Base-by-base conservation (phyloP, 2,329 filamentous ascomycete species). In the Rhynchosporium secalis region DNA sequence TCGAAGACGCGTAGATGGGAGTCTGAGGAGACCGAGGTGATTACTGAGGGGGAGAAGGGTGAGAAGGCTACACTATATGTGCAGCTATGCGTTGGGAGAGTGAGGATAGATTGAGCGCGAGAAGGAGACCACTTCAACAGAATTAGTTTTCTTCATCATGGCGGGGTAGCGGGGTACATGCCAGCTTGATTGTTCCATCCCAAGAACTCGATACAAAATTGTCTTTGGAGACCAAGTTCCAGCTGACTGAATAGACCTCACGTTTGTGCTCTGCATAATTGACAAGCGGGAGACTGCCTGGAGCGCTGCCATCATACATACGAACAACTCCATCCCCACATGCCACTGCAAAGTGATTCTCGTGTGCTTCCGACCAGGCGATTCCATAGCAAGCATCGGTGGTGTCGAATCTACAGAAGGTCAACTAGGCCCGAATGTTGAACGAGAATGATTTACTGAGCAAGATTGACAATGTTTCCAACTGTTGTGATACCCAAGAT, bases 361-460 rank as follows among this genome's bases (percentile, higher is more conserved):
- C 94, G 79, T 99, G 93, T 69, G 92, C 86, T 79, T 99, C 95
- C 20, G 92, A 96, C 92, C 95, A 98, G 31, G 93, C 85, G 58
- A 95, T 82, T 77, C 99, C 95, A 77, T 96, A 99, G 67, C 98
- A 88, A 49, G 93, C 91, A 76, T 99, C 95, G 79, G 98, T 96
- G 10, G 95, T 99, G 73, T 97, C 94, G 79, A 94, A 99, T 74
- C 90, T 61, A 41, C 29, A 36, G 20, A 12, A 38, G 12, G 51
- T 48, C 29, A 9, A 26, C 48, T 45, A 12, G 15, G 15, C 6
- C 41, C 26, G 20, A 6, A 6, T 38, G 46, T 36, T 6, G 51
- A 12, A 57, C 20, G 20, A 28, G 8, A 26, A 31, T 6, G 10
- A 67, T 79, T 71, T 74, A 94, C 87, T 85, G 89, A 81, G 95